Base-by-base conservation (phyloP, 805 yeast species). In the Metschnikowia drakensbergensis region DNA sequence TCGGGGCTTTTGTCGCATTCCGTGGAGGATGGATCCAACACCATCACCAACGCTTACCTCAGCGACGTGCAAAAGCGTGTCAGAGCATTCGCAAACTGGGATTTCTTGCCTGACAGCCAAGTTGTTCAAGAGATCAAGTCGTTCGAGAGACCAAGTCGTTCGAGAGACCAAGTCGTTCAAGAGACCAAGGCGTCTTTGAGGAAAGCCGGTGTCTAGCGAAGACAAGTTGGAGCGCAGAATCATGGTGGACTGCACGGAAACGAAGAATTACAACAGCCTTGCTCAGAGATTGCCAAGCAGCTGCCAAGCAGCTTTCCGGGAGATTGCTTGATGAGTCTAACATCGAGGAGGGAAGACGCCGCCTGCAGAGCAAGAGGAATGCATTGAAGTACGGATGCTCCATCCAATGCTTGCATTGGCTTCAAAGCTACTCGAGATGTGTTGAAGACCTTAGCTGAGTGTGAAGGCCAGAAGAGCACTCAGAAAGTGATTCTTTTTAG, bases 231-330 rank as follows among this genome's bases (percentile, higher is more conserved):
- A 77, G 58, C 83, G 75, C 50, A 69, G 66, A 51, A 68, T 77
- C 72, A 94, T 94, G 99, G 86, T 94, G 53, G 99, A 94, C 73
- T 94, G 97, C 73, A 94, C 71, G 99, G 97, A 61, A 94, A 94
- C 77, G 90, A 94, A 94, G 73, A 94, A 94, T 74, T 90, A 81
- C 83, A 81, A 83, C 66, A 94, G 94, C 75, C 99, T 94, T n/a
- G 84, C 89, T 57, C 78, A 28, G 81, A 77, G 49, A 94, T 92
- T 47, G 89, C 92, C 43, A 82, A 81, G 58, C n/a, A n/a, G n/a
- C n/a, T n/a, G n/a, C n/a, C n/a, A n/a, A n/a, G n/a, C 98, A 94
- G 72, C 75, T 92, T 41, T 71, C 86, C 33, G 74, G 71, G 28
- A 98, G 99, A 61, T 85, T 94, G 49, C 94, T 92, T 98, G 88